These are phyloP conservation scores for Pluteus cervinus DNA, from an alignment of 768 basidiomycete genomes.

Conservation along the genomic window DNA sequence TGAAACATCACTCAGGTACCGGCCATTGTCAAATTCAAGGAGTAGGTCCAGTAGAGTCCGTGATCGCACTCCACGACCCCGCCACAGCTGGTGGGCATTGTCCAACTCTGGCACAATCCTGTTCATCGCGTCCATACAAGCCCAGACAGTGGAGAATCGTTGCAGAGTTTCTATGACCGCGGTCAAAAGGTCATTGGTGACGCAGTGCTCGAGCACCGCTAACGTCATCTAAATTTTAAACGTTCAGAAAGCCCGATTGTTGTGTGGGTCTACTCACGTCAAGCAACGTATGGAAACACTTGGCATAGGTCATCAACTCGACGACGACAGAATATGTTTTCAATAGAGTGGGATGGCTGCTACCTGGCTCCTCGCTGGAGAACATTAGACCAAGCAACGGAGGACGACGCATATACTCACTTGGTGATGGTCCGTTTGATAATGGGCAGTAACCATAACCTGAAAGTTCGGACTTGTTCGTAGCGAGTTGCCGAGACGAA, in stretches of 20 bases:
- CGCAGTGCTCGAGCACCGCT: conserved; percentile 45
- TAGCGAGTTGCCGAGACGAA: conserved; percentile 57
- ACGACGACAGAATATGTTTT: conserved; percentile 52
- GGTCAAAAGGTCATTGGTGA: conserved; percentile 45
- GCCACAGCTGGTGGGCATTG: conserved; percentile 57
- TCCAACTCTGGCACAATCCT: conserved; percentile 55
- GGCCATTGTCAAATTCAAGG: conserved; percentile 57
- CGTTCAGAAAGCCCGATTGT: conserved; percentile 5
- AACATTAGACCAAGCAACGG: too few species aligned
- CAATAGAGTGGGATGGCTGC: too few species aligned
- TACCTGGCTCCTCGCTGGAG: too few species aligned
- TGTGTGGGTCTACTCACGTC: conserved; percentile 41
- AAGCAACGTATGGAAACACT: conserved; percentile 63
- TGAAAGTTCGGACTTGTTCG: conserved; percentile 67
- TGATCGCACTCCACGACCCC: conserved; percentile 57
- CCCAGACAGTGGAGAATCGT: conserved; percentile 69
- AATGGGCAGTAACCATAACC: conserved; percentile 71
- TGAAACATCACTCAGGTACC: conserved; percentile 45
- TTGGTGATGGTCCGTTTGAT: conserved; percentile 46
- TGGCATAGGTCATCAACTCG: conserved; percentile 53
- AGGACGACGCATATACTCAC: conserved; percentile 30
- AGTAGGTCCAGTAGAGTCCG: conserved; percentile 59
- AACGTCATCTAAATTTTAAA: conserved; percentile 41
- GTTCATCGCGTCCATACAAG: conserved; percentile 61
- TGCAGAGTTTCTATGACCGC: conserved; percentile 69